Base-by-base conservation (phyloP, 2,329 filamentous ascomycete genomes). In the Keithomyces neogunnii region DNA sequence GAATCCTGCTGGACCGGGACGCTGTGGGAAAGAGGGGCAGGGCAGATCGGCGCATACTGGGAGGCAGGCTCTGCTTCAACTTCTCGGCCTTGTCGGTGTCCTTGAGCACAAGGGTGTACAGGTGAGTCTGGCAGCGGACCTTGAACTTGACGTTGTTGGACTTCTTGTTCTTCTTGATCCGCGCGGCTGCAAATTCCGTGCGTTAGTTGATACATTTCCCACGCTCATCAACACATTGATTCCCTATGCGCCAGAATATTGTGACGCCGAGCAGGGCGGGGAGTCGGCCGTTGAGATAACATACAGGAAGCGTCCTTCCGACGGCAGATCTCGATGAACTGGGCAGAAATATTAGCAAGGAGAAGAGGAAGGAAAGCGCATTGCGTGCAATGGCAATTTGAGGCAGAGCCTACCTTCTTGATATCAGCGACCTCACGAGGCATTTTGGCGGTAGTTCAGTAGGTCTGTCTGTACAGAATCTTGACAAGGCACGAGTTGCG, bases 271-370 rank as follows among this genome's bases (percentile, higher is more conserved):
- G 48, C 45, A 44, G 40, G 47, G 49, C 7, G 28, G 46, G 51
- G 31, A 28, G 45, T 46, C 48, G 39, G 51, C 45, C 55, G 49
- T n/a, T 6, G 32, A 55, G 49, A 54, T 61, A 62, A 91, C 90
- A 70, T 88, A 99, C 93, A 96, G 73, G 88, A 95, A 74, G 93
- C 93, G 85, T 99, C 95, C 83, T 96, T 95, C 75, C 93, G 88
- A 78, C 92, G 88, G 86, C 89, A 96, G 84, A 99, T 96, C 87
- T 97, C 93, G 76, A 99, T 95, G 89, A 99, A 99, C 84, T 96
- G 74, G 73, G 11, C 28, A 11, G 26, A 32, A 35, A 43, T 11
- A 31, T 52, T n/a, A 54, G 50, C 45, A 29, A 11, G 3, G 8
- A 2, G 9, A 44, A 30, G 9, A 5, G 13, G 11, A 19, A 19